These are phyloP conservation scores for Phylloporus arenicola DNA, from an alignment of 768 basidiomycete genomes.

Conservation along the genomic window DNA sequence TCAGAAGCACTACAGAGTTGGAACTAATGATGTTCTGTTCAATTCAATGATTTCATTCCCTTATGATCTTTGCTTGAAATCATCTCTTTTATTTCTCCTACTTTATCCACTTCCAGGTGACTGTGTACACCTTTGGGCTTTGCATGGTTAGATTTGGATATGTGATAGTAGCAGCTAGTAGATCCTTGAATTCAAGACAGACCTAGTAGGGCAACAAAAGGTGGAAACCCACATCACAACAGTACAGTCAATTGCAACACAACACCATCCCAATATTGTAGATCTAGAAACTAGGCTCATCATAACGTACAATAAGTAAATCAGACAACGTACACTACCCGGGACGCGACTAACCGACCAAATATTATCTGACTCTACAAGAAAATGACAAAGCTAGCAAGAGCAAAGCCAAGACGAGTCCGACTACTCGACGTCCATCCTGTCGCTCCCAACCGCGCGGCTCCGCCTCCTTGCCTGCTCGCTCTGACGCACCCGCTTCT, in stretches of 20 bases:
- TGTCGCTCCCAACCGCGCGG: conserved; percentile 23
- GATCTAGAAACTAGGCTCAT: not conserved
- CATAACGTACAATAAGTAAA: conserved; percentile 8
- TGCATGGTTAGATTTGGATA: too few relatives aligned
- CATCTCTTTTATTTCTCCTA: too few relatives aligned
- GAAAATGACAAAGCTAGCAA: not conserved
- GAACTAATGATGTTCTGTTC: too few relatives aligned
- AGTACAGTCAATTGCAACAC: not conserved
- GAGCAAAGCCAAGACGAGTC: not conserved
- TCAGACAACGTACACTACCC: not conserved
- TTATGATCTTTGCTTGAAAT: too few relatives aligned
- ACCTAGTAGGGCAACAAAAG: too few relatives aligned
- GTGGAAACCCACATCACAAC: too few relatives aligned
- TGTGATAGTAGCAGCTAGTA: too few relatives aligned
- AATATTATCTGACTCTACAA: conserved; percentile 13
- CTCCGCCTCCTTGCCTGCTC: conserved; percentile 63
- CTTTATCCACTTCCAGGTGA: too few relatives aligned
- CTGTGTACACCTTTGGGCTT: too few relatives aligned
- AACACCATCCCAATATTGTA: not conserved
- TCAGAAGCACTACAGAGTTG: conserved; percentile 23
- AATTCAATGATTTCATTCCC: too few relatives aligned
- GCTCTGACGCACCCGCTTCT: conserved; percentile 71
- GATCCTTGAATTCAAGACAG: too few relatives aligned
- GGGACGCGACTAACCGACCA: not conserved
- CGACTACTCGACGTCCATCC: conserved; percentile 13